Conservation (phyloP, 306 rosid species). For the Bauhinia variegata region DNA sequence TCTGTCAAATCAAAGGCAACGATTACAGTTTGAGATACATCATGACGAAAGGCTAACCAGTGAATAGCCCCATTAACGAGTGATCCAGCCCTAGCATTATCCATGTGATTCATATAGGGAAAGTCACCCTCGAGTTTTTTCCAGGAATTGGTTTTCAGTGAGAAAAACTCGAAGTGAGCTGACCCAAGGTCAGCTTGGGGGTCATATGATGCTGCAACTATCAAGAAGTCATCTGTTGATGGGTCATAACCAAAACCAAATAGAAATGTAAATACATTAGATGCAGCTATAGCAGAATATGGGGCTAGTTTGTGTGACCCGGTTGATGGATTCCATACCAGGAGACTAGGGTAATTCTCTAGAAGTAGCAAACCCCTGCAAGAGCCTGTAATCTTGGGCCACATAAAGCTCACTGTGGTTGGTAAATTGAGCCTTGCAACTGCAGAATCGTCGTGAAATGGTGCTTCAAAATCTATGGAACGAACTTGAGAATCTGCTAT, state of each 20-base stretch:
- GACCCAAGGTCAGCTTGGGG: not conserved
- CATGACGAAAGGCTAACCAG: not conserved
- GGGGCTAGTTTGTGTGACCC: not conserved
- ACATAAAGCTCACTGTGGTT: no score
- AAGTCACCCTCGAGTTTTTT: not conserved
- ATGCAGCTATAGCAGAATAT: not conserved
- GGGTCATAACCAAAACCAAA: not conserved
- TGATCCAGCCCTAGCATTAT: not conserved
- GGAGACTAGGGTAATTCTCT: not conserved
- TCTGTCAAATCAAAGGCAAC: not conserved
- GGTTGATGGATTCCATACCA: not conserved
- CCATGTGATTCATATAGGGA: not conserved
- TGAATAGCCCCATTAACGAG: conserved; percentile 19
- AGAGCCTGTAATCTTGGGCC: not conserved
- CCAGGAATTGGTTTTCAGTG: conserved; percentile 9
- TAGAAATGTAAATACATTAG: no score
- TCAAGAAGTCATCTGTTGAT: not conserved
- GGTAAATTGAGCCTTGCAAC: not conserved
- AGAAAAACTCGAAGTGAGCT: not conserved
- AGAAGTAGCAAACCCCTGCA: not conserved
- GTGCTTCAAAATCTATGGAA: not conserved
- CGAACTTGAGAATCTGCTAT: not conserved
- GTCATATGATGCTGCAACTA: not conserved
- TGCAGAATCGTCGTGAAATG: not conserved
- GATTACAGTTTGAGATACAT: not conserved